Base-by-base conservation (phyloP, 2,329 filamentous ascomycete genomes). In the Talaromyces sp. region DNA sequence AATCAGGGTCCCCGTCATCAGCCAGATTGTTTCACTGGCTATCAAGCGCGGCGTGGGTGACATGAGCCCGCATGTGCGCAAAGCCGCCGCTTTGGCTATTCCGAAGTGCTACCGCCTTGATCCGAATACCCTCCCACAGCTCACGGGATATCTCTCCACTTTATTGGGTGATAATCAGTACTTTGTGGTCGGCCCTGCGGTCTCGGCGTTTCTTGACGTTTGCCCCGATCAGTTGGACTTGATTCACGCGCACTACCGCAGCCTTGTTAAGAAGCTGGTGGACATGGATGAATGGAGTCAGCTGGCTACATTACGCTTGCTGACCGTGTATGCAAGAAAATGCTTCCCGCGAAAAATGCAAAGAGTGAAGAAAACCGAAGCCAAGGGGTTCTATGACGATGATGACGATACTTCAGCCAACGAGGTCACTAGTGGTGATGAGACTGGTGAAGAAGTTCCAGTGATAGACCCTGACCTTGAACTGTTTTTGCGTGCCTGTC, bases 271-370 rank as follows among this genome's bases (percentile, higher is more conserved):
- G 73, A 96, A 97, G 79, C 79, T 98, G 57, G 91, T 97, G 26
- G 95, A 99, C 72, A 99, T 99, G 95, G 95, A 99, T 70, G 95
- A 99, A 77, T 99, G 95, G 95, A 90, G 92, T 49, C 95, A 99
- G 76, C 75, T 98, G 58, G 89, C 91, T 2, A 90, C 90, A 2
- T 72, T 99, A 67, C 84, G 87, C 43, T 80, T 99, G 65, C 88
- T 98, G 85, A 88, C 89, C 1, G 80, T 87, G 24, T 99, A 99
- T 73, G 87, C 90, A 1, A 86, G 95, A 58, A 89, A 85, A 71
- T 97, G 91, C 73, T 99, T 99, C 67, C 93, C 95, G 0, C 82
- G 83, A 59, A 83, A 84, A 71, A 89, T 81, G 9, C 80, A 80
- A 65, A 86, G 81, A 65, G 77, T 83, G 2, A 85, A 80, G 49